Base-by-base conservation (phyloP, 306 rosid genomes). In the Rosa rugosa region DNA sequence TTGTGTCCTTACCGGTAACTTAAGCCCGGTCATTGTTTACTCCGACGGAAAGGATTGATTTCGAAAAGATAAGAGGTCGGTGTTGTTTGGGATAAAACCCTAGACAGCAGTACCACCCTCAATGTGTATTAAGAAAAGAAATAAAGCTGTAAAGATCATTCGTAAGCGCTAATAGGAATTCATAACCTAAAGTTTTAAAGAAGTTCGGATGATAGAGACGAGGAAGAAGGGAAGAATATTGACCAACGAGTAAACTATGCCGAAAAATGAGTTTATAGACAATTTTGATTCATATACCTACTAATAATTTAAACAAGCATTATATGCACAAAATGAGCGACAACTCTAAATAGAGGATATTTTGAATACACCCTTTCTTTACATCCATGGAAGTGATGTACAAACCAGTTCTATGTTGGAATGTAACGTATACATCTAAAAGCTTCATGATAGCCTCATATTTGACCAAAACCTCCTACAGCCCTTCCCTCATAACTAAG, bases 401-500 rank as follows among this genome's bases (percentile, higher is more conserved):
- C 81, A 84, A 47, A 56, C 38, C 75, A 44, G 51, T 59, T 5
- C 51, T 0, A 71, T 17, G 25, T 11, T 4, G 54, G 27, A 69
- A 16, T 11, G 77, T 54, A 56, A 38, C 25, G 77, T 68, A 67
- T 46, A 38, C n/a, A 67, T 74, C 75, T 74, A 80, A 79, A 72
- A 59, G 71, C 77, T 80, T 80, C 87, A 71, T 59, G 59, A 78
- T 45, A 73, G 81, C 85, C 64, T 82, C 51, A 50, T 14, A 20
- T 42, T 20, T 38, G 73, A 71, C 51, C 31, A 83, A 67, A 75
- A 70, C 79, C 72, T 36, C 69, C 70, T 23, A 46, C 22, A 17
- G 4, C 22, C n/a, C 62, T 40, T 22, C 16, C 60, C 65, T 11
- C 6, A 34, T 18, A 1, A 68, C 75, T 63, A 73, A 12, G 71